Percentiles rank a stretch among this genome's conserved stretches.
phyloP scores from a whole-genome alignment of 2,329 filamentous ascomycete species.

The Penicillium vulpinum region DNA sequence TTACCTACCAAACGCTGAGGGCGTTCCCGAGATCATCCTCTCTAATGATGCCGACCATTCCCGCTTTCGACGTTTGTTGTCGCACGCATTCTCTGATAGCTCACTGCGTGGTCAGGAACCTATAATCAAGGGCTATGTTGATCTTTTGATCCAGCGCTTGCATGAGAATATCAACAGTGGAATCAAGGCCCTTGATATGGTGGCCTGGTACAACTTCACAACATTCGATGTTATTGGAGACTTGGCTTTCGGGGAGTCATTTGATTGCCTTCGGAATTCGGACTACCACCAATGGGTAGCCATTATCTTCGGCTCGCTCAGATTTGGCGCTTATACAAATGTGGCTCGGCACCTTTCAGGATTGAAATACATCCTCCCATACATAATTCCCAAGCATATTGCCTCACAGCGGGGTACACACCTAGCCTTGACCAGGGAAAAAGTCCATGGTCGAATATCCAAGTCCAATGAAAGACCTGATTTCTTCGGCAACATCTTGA shows the following conservation, averaged over 20 bases:
- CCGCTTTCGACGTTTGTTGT: conserved; percentile 33
- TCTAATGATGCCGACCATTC: conserved; percentile 18
- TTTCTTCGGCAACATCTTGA: conserved; percentile 19
- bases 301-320: conserved; percentile 9
- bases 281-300: conserved; percentile 29
- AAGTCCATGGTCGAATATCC: conserved; percentile 3
- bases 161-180: conserved; percentile 13
- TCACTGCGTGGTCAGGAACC: conserved; percentile 42
- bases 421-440: conserved; percentile 7
- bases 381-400: conserved; percentile 5
- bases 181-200: conserved; percentile 22
- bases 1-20: conserved; percentile 9
- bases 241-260: conserved; percentile 33
- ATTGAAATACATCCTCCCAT: background rate
- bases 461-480: conserved; percentile 18
- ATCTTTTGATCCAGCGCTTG: conserved; percentile 33
- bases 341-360: conserved; percentile 10
- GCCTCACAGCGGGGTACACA: background rate
- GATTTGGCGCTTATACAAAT: conserved; percentile 6
- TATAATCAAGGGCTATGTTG: conserved; percentile 34
- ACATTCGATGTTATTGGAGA: conserved; percentile 38
- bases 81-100: conserved; percentile 47
- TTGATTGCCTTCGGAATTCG: conserved; percentile 29
- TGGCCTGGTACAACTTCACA: conserved; percentile 34
- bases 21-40: conserved; percentile 13